Conservation (phyloP, 140 eudicot genomes). For the Cichorium intybus region DNA sequence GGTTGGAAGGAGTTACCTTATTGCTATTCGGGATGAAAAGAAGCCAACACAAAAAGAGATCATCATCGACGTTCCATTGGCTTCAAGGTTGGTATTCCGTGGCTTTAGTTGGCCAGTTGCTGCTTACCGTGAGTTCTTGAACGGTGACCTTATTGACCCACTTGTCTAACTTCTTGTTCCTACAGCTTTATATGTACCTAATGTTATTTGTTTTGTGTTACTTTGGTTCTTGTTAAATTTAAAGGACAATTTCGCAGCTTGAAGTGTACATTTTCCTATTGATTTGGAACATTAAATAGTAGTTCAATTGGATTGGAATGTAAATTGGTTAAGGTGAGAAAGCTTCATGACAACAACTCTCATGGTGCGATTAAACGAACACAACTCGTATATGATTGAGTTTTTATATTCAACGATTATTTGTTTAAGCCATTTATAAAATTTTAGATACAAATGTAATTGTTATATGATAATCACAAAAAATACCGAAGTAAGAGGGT, state of each 20-base stretch:
- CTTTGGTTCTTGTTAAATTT: slow-evolving; percentile 24
- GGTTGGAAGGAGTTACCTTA: slow-evolving; percentile 96
- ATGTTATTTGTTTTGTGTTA: slow-evolving; percentile 13
- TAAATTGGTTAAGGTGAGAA: neutral
- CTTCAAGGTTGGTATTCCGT: slow-evolving; percentile 69
- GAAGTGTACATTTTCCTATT: slow-evolving; percentile 30
- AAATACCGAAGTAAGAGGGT: too few species aligned
- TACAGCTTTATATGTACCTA: slow-evolving; percentile 31
- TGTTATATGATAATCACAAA: too few species aligned
- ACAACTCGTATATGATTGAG: too few species aligned
- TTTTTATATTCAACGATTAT: too few species aligned
- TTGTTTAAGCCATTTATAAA: too few species aligned
- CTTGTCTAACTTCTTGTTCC: slow-evolving; percentile 38
- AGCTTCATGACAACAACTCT: too few species aligned
- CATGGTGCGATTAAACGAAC: too few species aligned
- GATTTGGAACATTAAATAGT: slow-evolving; percentile 15
- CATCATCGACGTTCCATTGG: slow-evolving; percentile 95
- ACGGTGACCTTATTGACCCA: slow-evolving; percentile 87
- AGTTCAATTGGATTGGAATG: slow-evolving; percentile 4
- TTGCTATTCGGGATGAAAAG: slow-evolving; percentile 89
- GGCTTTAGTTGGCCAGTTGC: slow-evolving; percentile 99
- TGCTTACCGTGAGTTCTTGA: slow-evolving; percentile 86
- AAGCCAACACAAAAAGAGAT: slow-evolving; percentile 91
- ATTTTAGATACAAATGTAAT: too few species aligned
- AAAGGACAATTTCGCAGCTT: slow-evolving; percentile 16